Evolutionary conservation across 192 early-diverging fungal genomes (phyloP).

Genomic region (Gryganskiella cystojenkinii): DNA sequence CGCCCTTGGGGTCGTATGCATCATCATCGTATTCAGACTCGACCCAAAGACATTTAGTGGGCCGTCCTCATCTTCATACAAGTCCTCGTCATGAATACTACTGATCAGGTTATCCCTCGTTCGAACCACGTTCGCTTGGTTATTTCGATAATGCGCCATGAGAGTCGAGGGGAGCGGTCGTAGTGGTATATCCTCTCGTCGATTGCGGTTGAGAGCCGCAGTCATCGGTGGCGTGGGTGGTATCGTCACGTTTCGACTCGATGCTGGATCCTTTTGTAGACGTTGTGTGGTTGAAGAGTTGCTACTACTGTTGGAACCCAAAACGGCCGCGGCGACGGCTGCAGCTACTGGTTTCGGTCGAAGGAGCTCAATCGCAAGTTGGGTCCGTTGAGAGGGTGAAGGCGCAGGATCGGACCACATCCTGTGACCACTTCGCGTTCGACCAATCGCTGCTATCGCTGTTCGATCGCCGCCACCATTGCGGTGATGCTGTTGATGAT

Average conservation of each 20-base stretch:
- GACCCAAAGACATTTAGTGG: neutral
- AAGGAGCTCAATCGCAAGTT: neutral
- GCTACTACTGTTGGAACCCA: neutral
- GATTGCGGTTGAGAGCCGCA: neutral
- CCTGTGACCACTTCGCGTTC: conserved; percentile 17
- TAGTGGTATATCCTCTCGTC: conserved; percentile 7
- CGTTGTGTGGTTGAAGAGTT: neutral
- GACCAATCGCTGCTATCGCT: neutral
- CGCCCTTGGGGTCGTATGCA: conserved; percentile 4
- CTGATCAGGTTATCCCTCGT: neutral
- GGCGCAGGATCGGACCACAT: conserved; percentile 36
- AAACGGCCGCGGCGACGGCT: neutral
- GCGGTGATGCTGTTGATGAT: no score
- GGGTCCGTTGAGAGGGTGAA: neutral
- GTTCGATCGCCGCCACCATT: neutral
- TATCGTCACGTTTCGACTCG: no score
- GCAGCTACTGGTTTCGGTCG: neutral
- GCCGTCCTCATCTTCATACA: conserved; percentile 26
- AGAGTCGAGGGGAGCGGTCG: conserved; percentile 6
- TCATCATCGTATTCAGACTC: neutral
- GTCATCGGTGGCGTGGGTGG: no score
- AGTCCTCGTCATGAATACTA: neutral
- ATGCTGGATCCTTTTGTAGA: no score
- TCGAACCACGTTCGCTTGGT: neutral
- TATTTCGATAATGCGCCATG: conserved; percentile 3